Conservation (phyloP, 495 filamentous ascomycete species). For the Trichoderma erinaceum region DNA sequence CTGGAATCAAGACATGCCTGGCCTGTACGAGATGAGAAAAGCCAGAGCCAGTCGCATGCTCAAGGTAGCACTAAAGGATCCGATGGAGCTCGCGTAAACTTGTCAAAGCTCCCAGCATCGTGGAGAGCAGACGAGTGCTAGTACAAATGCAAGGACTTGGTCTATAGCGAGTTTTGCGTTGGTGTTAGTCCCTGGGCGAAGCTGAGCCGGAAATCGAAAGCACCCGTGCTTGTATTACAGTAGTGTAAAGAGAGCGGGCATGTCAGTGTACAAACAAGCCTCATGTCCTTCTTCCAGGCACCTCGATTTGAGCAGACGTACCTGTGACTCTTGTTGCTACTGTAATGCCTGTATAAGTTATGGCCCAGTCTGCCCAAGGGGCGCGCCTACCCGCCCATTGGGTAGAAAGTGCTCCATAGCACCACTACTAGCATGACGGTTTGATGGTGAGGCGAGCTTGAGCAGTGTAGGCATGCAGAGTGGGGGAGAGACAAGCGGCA, state of each 20-base stretch:
- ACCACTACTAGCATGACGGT: background rate
- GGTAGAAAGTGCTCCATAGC: background rate
- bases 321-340: too few species aligned
- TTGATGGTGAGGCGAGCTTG: background rate
- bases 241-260: background rate
- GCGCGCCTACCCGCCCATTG: background rate
- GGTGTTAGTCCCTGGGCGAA: too few species aligned
- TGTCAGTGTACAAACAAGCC: background rate
- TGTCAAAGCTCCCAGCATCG: background rate
- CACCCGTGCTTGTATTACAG: too few species aligned
- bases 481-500: too few species aligned
- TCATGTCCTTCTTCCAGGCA: background rate
- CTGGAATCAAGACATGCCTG: background rate
- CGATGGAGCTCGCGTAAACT: background rate
- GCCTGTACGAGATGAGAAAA: background rate
- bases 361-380: background rate
- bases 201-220: too few species aligned
- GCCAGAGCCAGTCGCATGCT: background rate
- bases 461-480: too few species aligned
- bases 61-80: background rate
- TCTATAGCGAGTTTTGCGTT: too few species aligned
- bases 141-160: background rate
- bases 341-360: background rate
- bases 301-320: too few species aligned
- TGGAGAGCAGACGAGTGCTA: background rate